phyloP scores from a whole-genome alignment of 208 protist genomes.

The Acanthamoeba sp. region DNA sequence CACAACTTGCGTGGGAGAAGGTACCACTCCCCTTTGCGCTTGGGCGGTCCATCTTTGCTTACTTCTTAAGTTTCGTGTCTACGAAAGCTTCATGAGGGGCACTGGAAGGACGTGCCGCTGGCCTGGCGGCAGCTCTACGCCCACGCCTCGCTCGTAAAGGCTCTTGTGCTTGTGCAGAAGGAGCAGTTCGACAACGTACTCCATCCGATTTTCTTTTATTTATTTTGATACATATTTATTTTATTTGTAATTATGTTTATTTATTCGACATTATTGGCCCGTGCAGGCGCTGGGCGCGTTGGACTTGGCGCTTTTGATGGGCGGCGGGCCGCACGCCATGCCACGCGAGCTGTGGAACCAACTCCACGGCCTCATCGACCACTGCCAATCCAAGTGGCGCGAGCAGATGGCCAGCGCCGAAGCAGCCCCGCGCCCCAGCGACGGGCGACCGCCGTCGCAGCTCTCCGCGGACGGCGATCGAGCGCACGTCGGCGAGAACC shows the following conservation, averaged over 20 bases:
- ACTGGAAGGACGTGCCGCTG: constrained; percentile 61
- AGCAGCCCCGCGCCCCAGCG: neutral
- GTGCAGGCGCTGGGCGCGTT: constrained; percentile 6
- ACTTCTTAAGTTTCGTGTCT: neutral
- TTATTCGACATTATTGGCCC: too few species aligned
- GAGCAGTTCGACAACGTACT: neutral
- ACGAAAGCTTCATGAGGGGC: constrained; percentile 18
- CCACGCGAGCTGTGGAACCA: neutral
- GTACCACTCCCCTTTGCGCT: neutral
- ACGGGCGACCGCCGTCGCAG: neutral
- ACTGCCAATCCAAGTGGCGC: constrained; percentile 14
- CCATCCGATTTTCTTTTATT: neutral
- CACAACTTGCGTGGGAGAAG: constrained; percentile 57
- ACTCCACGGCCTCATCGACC: neutral
- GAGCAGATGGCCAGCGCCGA: constrained; percentile 5
- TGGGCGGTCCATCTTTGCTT: neutral
- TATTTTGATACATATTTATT: neutral
- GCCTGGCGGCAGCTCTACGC: constrained; percentile 63
- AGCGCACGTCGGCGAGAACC: neutral
- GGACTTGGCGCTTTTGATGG: constrained; percentile 66
- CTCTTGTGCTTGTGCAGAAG: neutral
- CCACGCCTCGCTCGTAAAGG: constrained; percentile 19
- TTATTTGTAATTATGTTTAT: too few species aligned
- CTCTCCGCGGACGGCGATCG: neutral
- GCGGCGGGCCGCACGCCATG: constrained; percentile 27